Evolutionary conservation across 1,139 yeast genomes (phyloP).

Genomic region (Scheffersomyces parashehatae): DNA sequence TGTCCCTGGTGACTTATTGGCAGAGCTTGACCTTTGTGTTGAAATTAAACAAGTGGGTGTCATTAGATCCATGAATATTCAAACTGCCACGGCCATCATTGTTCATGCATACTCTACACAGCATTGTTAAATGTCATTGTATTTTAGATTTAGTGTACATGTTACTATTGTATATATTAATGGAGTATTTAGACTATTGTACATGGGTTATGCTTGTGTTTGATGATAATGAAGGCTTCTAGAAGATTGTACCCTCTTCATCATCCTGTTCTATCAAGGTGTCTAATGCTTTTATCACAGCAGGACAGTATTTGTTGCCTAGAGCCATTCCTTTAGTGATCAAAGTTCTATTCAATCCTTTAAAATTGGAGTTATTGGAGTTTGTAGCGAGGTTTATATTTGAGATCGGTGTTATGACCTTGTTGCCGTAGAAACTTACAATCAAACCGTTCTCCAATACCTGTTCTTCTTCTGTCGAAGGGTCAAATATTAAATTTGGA

Average conservation of each 20-base stretch:
- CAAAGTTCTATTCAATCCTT: conserved; percentile 33
- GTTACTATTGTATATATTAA: conserved; percentile 4
- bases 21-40: conserved; percentile 82
- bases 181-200: neutral
- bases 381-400: conserved; percentile 51
- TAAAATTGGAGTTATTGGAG: conserved; percentile 42
- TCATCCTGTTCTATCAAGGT: conserved; percentile 40
- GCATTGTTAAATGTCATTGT: conserved; percentile 41
- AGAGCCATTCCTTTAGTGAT: conserved; percentile 30
- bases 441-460: conserved; percentile 82
- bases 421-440: conserved; percentile 65
- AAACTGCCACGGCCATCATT: conserved; percentile 92
- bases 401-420: conserved; percentile 64
- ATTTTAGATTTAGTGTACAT: conserved; percentile 3
- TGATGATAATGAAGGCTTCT: conserved; percentile 7
- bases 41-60: conserved; percentile 93
- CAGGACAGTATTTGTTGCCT: conserved; percentile 38
- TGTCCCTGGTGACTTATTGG: conserved; percentile 80
- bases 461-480: conserved; percentile 81
- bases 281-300: conserved; percentile 41
- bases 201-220: conserved; percentile 5
- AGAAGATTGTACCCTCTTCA: conserved; percentile 25
- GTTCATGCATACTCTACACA: conserved; percentile 89
- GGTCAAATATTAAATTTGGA: conserved; percentile 69
- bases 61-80: conserved; percentile 92